Conservation (phyloP, 495 filamentous ascomycete genomes). For the Stereocaulon alpinum region DNA sequence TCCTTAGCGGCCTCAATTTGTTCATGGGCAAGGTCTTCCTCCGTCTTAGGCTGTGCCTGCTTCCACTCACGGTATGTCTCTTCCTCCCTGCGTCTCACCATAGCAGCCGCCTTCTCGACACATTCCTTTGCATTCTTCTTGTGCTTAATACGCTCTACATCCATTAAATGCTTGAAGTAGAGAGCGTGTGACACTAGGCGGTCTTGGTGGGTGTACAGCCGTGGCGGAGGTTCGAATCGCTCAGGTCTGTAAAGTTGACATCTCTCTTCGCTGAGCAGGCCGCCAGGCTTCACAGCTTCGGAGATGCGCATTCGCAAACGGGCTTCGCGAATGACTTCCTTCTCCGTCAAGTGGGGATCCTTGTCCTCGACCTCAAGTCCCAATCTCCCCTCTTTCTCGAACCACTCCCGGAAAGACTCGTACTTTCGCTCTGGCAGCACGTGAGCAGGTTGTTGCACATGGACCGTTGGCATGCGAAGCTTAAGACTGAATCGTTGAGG, state of each 20-base stretch:
- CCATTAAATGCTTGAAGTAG: slow-evolving; percentile 67
- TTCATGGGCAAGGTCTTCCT: slow-evolving; percentile 48
- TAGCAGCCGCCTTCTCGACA: slow-evolving; percentile 35
- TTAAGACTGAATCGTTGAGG: slow-evolving; percentile 42
- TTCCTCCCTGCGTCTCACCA: slow-evolving; percentile 29
- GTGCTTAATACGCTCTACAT: slow-evolving; percentile 67
- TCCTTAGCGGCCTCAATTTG: slow-evolving; percentile 36
- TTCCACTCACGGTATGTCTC: slow-evolving; percentile 50
- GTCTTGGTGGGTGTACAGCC: slow-evolving; percentile 75
- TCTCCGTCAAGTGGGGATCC: slow-evolving; percentile 37
- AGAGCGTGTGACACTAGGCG: slow-evolving; percentile 73
- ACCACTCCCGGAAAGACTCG: slow-evolving; percentile 47
- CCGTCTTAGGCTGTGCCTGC: slow-evolving; percentile 55
- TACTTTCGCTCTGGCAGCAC: slow-evolving; percentile 35
- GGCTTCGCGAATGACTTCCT: slow-evolving; percentile 45
- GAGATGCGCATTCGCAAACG: slow-evolving; percentile 47
- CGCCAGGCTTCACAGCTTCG: slow-evolving; percentile 60
- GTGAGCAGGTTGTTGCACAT: slow-evolving; percentile 44
- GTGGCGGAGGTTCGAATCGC: slow-evolving; percentile 57
- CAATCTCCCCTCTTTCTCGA: slow-evolving; percentile 37
- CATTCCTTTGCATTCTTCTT: slow-evolving; percentile 52
- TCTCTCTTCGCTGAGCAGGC: slow-evolving; percentile 57
- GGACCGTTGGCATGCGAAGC: slow-evolving; percentile 41
- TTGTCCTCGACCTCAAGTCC: slow-evolving; percentile 30
- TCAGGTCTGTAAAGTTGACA: slow-evolving; percentile 73